Percentiles rank a stretch among this genome's conserved stretches.
Evolutionary conservation across 371 early-diverging fungal genomes (phyloP).

Genomic region (Mortierella polycephala): DNA sequence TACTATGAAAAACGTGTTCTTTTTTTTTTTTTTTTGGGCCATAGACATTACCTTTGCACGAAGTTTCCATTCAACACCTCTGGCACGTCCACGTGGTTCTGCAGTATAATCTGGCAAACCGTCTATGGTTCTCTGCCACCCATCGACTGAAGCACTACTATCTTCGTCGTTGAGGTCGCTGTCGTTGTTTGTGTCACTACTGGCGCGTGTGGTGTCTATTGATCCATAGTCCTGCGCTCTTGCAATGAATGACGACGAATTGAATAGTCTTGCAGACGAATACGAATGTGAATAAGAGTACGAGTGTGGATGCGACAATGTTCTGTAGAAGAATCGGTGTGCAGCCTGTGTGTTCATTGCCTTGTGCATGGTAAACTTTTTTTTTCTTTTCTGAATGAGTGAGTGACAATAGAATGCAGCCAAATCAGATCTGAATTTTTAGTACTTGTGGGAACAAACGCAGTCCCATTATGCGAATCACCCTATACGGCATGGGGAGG

Average conservation of each 20-base stretch:
- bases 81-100: slow-evolving; percentile 48
- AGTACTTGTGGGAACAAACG: too few species aligned
- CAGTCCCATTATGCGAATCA: neutral
- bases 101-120: slow-evolving; percentile 49
- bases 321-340: slow-evolving; percentile 6
- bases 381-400: too few species aligned
- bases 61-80: slow-evolving; percentile 55
- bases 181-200: neutral
- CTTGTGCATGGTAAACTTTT: slow-evolving; percentile 10
- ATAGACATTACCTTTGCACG: slow-evolving; percentile 41
- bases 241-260: slow-evolving; percentile 7
- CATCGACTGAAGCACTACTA: slow-evolving; percentile 19
- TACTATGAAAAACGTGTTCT: neutral
- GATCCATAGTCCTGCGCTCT: slow-evolving; percentile 10
- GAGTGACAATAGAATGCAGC: too few species aligned
- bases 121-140: slow-evolving; percentile 42
- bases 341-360: slow-evolving; percentile 4
- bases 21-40: too few species aligned
- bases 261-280: slow-evolving; percentile 4
- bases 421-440: too few species aligned
- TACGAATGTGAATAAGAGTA: slow-evolving; percentile 1
- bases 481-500: too few species aligned
- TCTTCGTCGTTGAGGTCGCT: neutral
- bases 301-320: neutral
- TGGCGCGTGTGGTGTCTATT: neutral